Conservation (phyloP, 331 rosid species). For the Malus hybrid region DNA sequence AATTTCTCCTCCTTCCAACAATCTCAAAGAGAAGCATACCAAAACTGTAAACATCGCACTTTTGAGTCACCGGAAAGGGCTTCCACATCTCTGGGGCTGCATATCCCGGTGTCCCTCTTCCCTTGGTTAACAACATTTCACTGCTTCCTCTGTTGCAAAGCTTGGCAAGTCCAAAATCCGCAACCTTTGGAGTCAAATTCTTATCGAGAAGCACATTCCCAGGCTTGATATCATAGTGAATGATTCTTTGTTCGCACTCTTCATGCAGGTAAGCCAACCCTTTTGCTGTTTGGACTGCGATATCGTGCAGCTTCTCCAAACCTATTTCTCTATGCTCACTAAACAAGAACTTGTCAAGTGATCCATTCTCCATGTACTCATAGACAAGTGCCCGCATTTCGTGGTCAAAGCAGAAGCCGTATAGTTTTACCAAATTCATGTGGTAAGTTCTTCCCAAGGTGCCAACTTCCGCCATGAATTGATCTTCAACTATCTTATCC, state of each 20-base stretch:
- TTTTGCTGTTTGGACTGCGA: background rate
- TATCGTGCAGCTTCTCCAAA: background rate
- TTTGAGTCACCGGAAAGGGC: background rate
- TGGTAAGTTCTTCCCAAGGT: slow-evolving; percentile 54
- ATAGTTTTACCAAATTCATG: slow-evolving; percentile 41
- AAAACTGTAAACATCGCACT: background rate
- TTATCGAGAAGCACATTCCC: background rate
- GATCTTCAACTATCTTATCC: slow-evolving; percentile 35
- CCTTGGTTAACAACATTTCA: background rate
- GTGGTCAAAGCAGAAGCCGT: slow-evolving; percentile 41
- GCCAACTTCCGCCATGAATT: slow-evolving; percentile 53
- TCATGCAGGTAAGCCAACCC: background rate
- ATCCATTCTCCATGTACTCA: background rate
- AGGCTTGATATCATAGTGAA: background rate
- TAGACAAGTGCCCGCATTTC: background rate
- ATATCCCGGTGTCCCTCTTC: background rate
- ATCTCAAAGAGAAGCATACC: background rate
- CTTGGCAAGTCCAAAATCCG: background rate
- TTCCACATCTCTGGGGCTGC: background rate
- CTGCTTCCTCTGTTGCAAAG: background rate
- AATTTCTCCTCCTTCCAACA: background rate
- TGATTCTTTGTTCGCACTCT: background rate
- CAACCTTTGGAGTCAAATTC: background rate
- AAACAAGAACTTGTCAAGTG: background rate
- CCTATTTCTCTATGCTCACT: background rate